These are phyloP conservation scores for Globisporangium echinulatum DNA, from an alignment of 352 stramenopile genomes.

Conservation along the genomic window DNA sequence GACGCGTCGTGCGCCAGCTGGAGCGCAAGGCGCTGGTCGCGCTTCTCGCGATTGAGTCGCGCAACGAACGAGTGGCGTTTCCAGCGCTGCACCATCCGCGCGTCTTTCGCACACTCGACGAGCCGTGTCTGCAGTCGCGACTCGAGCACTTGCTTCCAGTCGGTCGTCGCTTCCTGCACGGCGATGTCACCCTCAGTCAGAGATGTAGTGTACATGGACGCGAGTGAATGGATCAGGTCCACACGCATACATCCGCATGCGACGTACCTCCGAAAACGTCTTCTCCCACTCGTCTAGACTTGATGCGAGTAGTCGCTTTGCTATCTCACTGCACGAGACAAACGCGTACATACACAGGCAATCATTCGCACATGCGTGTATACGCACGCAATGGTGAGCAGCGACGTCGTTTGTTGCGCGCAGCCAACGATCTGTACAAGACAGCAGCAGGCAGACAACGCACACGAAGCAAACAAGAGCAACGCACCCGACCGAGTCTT, in stretches of 20 bases:
- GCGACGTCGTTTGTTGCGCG: neutral
- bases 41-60: slow-evolving; percentile 73
- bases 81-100: slow-evolving; percentile 43
- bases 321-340: slow-evolving; percentile 36
- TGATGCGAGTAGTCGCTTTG: slow-evolving; percentile 45
- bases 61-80: slow-evolving; percentile 79
- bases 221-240: too few relatives aligned
- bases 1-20: neutral
- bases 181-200: too few relatives aligned
- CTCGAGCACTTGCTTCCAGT: slow-evolving; percentile 54
- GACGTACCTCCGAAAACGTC: slow-evolving; percentile 41
- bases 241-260: neutral
- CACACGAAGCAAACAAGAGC: too few relatives aligned
- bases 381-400: neutral
- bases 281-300: slow-evolving; percentile 45
- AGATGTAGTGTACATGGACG: too few relatives aligned
- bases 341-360: neutral
- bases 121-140: slow-evolving; percentile 44
- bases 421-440: neutral
- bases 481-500: slow-evolving; percentile 66
- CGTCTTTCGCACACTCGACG: slow-evolving; percentile 49
- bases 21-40: slow-evolving; percentile 34
- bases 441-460: too few relatives aligned
- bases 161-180: slow-evolving; percentile 39
- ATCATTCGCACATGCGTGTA: neutral